These are phyloP conservation scores for Lichtheimia hyalospora DNA, from an alignment of 371 early-diverging fungal species.

Conservation along the genomic window DNA sequence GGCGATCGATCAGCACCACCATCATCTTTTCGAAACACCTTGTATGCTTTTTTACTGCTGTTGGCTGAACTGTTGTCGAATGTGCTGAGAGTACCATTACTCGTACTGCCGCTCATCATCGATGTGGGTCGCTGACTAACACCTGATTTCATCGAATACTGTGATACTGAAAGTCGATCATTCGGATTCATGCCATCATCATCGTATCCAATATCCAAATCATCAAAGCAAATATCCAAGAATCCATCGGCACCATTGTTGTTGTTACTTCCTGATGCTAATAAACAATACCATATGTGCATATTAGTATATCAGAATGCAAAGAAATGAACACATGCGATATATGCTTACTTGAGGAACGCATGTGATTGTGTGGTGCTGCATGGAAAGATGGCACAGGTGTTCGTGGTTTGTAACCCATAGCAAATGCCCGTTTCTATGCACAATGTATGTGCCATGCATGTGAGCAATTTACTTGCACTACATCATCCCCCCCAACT, in stretches of 20 bases:
- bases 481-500: background rate
- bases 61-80: conserved; percentile 1
- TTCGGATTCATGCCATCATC: conserved; percentile 17
- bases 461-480: conserved; percentile 5
- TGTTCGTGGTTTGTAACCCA: conserved; percentile 4
- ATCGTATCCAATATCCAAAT: conserved; percentile 34
- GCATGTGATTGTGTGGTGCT: background rate
- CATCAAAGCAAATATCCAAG: conserved; percentile 25
- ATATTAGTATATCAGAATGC: background rate
- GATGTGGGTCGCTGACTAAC: conserved; percentile 29
- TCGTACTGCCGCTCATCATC: conserved; percentile 27
- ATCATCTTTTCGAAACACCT: conserved; percentile 41
- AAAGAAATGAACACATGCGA: background rate
- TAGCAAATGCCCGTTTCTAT: conserved; percentile 10
- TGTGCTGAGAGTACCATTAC: conserved; percentile 22
- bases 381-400: conserved; percentile 1
- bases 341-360: conserved; percentile 2
- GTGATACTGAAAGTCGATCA: conserved; percentile 15
- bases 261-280: background rate
- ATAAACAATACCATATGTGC: no score
- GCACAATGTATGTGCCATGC: background rate
- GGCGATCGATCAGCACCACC: conserved; percentile 7
- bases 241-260: background rate
- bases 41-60: conserved; percentile 38
- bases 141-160: conserved; percentile 18